phyloP scores from a whole-genome alignment of 2,329 filamentous ascomycete species.

The Clonostachys rhizophaga region DNA sequence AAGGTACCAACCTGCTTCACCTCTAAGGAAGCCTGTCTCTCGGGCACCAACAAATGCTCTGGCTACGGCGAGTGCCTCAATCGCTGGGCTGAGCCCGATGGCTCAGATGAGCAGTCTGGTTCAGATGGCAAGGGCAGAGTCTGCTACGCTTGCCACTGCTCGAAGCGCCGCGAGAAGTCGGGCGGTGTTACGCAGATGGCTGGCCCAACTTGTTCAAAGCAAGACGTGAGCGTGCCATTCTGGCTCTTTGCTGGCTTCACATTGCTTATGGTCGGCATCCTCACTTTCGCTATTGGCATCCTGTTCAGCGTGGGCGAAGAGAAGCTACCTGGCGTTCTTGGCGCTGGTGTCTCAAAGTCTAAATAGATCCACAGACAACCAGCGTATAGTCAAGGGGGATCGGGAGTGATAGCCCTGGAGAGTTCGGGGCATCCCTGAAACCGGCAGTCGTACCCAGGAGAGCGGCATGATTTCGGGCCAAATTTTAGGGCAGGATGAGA shows the following conservation, averaged over 20 bases:
- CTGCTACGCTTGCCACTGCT: slow-evolving; percentile 81
- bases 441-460: background rate
- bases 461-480: no score
- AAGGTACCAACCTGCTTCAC: slow-evolving; percentile 69
- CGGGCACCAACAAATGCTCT: slow-evolving; percentile 73
- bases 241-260: slow-evolving; percentile 79
- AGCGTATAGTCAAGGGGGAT: slow-evolving; percentile 6
- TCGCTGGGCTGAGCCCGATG: slow-evolving; percentile 48
- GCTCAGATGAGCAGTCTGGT: slow-evolving; percentile 14
- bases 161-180: slow-evolving; percentile 47
- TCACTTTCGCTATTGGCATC: slow-evolving; percentile 70
- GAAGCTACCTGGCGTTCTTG: slow-evolving; percentile 88
- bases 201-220: slow-evolving; percentile 83
- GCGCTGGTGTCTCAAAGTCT: slow-evolving; percentile 81
- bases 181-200: slow-evolving; percentile 72
- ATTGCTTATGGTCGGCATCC: slow-evolving; percentile 61
- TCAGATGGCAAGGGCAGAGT: slow-evolving; percentile 20
- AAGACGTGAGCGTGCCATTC: slow-evolving; percentile 83
- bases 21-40: slow-evolving; percentile 62
- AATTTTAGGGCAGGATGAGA: no score
- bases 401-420: slow-evolving; percentile 11
- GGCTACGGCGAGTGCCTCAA: slow-evolving; percentile 74
- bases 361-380: slow-evolving; percentile 36
- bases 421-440: slow-evolving; percentile 1
- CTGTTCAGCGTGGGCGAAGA: slow-evolving; percentile 81